Percentiles rank a stretch among this genome's conserved stretches.
Evolutionary conservation across 257 asterid species (phyloP).

Genomic region (Solanum ossicruentum): DNA sequence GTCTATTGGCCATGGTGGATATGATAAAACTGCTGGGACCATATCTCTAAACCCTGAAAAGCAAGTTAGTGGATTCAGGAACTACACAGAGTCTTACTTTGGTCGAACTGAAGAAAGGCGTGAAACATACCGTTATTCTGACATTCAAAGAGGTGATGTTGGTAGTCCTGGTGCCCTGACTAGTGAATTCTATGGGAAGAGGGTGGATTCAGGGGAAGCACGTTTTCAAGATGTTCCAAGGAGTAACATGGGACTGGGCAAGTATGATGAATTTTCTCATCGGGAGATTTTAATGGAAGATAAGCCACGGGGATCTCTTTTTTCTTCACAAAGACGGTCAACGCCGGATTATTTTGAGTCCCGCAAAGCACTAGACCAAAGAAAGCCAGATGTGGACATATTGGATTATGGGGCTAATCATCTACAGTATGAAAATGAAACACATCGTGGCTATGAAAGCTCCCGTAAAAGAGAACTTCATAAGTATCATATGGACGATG

Average conservation of each 20-base stretch:
- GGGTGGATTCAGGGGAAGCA: slow-evolving; percentile 18
- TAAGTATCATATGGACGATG: slow-evolving; percentile 16
- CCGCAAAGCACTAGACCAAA: slow-evolving; percentile 6
- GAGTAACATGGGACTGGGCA: slow-evolving; percentile 6
- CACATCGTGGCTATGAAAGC: slow-evolving; percentile 17
- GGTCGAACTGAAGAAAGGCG: slow-evolving; percentile 21
- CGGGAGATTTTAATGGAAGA: slow-evolving; percentile 16
- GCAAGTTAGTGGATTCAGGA: slow-evolving; percentile 23
- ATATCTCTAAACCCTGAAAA: slow-evolving; percentile 14
- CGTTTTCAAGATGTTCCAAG: slow-evolving; percentile 18
- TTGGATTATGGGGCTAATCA: slow-evolving; percentile 20
- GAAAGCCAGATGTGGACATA: slow-evolving; percentile 19
- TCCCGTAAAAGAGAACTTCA: slow-evolving; percentile 7
- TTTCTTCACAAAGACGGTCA: slow-evolving; percentile 14
- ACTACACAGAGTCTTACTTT: slow-evolving; percentile 22
- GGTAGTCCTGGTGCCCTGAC: slow-evolving; percentile 9
- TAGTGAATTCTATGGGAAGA: slow-evolving; percentile 11
- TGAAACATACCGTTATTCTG: slow-evolving; percentile 16
- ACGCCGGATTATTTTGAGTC: slow-evolving; percentile 13
- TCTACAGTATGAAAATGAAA: slow-evolving; percentile 15
- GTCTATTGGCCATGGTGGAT: slow-evolving; percentile 18
- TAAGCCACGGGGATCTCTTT: slow-evolving; percentile 17
- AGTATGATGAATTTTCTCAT: slow-evolving; percentile 20
- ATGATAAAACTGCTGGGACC: slow-evolving; percentile 13
- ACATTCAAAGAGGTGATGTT: slow-evolving; percentile 6